Base-by-base conservation (phyloP, 23 red algal genomes). In the Gracilaria domingensis region DNA sequence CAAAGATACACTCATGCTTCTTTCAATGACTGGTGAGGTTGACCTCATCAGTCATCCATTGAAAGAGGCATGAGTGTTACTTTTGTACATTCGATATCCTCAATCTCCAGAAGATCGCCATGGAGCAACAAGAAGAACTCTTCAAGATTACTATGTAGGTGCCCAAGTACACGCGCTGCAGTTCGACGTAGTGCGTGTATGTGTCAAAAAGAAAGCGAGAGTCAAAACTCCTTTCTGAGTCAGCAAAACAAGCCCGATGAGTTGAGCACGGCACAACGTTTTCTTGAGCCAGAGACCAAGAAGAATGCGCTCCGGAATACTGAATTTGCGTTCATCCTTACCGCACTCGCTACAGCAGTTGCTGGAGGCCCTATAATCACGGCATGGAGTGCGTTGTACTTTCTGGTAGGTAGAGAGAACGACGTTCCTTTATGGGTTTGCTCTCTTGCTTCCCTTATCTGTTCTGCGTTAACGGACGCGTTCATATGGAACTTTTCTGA, bases 321-420 rank as follows among this genome's bases (percentile, higher is more conserved):
- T 39, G 32, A 61, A 29, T 25, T 86, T 11, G 61, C 83, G 23
- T 70, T 74, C 38, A 54, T 86, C 40, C 24, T 71, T 44, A 86
- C 83, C 9, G 32, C 39, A 29, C 25, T 89, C 21, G 53, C 59
- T 12, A 64, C 86, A 38, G 72, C 86, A 32, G 49, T 79, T 17
- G 40, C 86, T 56, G 86, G 86, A 29, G 86, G 69, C 4, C 86
- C 86, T 18, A 62, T 73, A 26, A 57, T 89, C 57, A 29, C 86
- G 20, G 86, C 40, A 8, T 77, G 71, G 71, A 89, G 69, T n/a
- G 86, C 75, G 14, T 25, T 79, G 24, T 89, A 78, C 40, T 65
- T 60, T 25, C n/a, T 60, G 38, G 42, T 89, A 4, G 86, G 86
- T 17, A 26, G 50, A 32, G 29, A 62, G 32, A 89, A 66, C 36